Base-by-base conservation (phyloP, 2,329 filamentous ascomycete genomes). In the Akanthomyces muscarius region DNA sequence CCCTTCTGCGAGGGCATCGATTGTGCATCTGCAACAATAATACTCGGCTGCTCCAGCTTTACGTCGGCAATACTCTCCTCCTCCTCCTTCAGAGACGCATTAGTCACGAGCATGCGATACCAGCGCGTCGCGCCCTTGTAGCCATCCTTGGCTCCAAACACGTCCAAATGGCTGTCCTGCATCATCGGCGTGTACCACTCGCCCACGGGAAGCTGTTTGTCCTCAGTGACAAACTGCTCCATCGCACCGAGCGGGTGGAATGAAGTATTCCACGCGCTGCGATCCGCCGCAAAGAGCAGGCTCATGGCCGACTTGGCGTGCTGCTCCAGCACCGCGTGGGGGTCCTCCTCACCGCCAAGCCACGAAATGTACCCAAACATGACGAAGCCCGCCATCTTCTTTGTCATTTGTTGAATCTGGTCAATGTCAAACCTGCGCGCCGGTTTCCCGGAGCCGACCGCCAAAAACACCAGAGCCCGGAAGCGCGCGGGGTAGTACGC, bases 281-380 rank as follows among this genome's bases (percentile, higher is more conserved):
- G 57, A 23, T 74, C 69, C 0, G 56, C 64, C 33, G 70, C 70
- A 33, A 74, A 74, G 21, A 73, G 23, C 3, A 74, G 52, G 51
- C 66, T 71, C 72, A 74, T 74, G 2, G 63, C 69, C 0, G 70
- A 62, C 36, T 68, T 59, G 0, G 70, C 65, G 13, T 72, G 65
- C n/a, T 62, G 28, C 59, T 74, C 72, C 1, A 74, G 62, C 1
- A 62, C 33, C 0, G 11, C 0, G 25, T 71, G 69, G 0, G 71
- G 67, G 10, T 63, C 61, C 0, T n/a, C 4, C 0, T 62, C 50
- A 0, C 64, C 65, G 4, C 64, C 69, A 8, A 74, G 64, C 68
- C 69, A 74, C 1, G 69, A 65, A 5, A 74, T 70, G 52, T 74
- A 74, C n/a, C 72, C 72, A 18, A 73, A 68, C 54, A 73, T 65